These are phyloP conservation scores for Alliaria petiolata DNA, from an alignment of 345 rosid genomes.

Conservation along the genomic window DNA sequence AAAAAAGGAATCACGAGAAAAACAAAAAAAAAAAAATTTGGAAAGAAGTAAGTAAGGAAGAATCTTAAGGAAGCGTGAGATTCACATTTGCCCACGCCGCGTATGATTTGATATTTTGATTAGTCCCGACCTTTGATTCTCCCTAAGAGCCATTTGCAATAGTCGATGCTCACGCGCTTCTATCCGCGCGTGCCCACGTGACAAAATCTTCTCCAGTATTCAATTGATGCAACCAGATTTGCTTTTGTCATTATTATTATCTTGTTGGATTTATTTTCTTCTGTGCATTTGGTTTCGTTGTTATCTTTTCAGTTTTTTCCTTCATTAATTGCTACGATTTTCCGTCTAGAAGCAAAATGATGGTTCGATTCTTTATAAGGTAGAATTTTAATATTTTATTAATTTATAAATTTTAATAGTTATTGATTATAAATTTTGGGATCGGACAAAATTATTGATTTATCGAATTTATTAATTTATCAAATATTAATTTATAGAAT, in stretches of 20 bases:
- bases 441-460: too few species aligned
- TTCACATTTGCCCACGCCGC: constrained; percentile 27
- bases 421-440: too few species aligned
- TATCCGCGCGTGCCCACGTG: constrained; percentile 15
- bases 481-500: too few species aligned
- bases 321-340: neutral
- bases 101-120: neutral
- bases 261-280: neutral
- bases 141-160: constrained; percentile 11
- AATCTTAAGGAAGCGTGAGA: constrained; percentile 28
- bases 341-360: neutral
- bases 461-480: too few species aligned
- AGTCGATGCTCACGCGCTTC: neutral
- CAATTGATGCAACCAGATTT: constrained; percentile 17
- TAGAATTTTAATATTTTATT: too few species aligned
- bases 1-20: constrained; percentile 19
- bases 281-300: neutral
- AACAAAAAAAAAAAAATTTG: neutral
- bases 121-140: constrained; percentile 21
- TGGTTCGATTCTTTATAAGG: too few species aligned
- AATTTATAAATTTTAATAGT: too few species aligned
- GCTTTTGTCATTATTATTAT: constrained; percentile 8
- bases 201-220: neutral
- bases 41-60: too few species aligned
- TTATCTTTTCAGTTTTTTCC: neutral